Base-by-base conservation (phyloP, 2,329 filamentous ascomycete genomes). In the Ophiostoma triangulosporum region DNA sequence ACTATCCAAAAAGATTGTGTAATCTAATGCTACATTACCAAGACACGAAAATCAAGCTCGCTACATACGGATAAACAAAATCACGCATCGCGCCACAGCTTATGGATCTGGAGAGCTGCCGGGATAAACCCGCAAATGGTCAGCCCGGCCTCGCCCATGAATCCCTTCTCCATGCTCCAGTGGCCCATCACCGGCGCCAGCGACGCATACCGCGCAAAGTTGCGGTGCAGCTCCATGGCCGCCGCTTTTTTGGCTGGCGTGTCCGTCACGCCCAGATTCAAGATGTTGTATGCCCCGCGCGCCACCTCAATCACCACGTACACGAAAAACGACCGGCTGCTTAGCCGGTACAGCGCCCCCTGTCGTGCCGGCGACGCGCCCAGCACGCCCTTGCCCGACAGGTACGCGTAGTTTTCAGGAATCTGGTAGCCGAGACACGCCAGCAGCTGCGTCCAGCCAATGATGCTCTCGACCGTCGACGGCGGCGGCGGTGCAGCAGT, bases 141-240 rank as follows among this genome's bases (percentile, higher is more conserved):
- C 17, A 76, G 62, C 3, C 64, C 59, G 27, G 68, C 57, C 43
- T 76, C 73, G 33, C 66, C 65, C 52, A 76, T 60, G 36, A 67
- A 62, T 0, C 86, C 87, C 54, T 77, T 71, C 56, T 86, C 80
- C 38, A 83, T 66, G 62, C 87, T 84, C 84, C 86, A 95, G 70
- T 96, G 88, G 26, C 91, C 63, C 57, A 87, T 91, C 64, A 95
- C 72, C 31, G 90, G 88, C 54, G 86, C 80, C 81, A 87, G 95
- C 31, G 84, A 81, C 57, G 80, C 64, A 68, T 88, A 89, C 40
- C 82, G 76, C 20, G 81, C 72, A 52, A 91, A 69, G 63, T 83
- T 78, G 63, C 76, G 80, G 73, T 77, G 82, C 78, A 79, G 89
- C 56, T 70, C 64, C 12, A 60, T 63, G 43, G 62, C 61, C 69